phyloP scores from a whole-genome alignment of 306 rosid species.

The Fragaria iinumae region DNA sequence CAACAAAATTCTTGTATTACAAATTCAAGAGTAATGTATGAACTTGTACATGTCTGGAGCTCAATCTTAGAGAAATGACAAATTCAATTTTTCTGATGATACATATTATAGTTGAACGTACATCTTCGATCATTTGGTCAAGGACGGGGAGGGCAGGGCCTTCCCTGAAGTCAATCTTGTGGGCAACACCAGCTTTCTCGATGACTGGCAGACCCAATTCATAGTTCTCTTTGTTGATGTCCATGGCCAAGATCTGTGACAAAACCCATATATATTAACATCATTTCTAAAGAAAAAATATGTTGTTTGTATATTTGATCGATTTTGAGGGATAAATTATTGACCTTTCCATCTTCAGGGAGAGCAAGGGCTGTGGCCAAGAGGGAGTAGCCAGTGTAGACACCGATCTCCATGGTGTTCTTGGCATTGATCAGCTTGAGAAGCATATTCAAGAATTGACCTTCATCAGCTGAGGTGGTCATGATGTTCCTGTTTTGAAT shows the following conservation, averaged over 20 bases:
- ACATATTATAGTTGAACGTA: conserved; percentile 6
- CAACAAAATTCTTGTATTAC: background rate
- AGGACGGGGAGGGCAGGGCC: conserved; percentile 95
- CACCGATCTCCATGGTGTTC: conserved; percentile 96
- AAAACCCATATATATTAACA: background rate
- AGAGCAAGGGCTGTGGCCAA: conserved; percentile 93
- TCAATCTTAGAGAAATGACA: background rate
- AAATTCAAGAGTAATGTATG: background rate
- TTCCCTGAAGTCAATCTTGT: conserved; percentile 89
- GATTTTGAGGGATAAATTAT: background rate
- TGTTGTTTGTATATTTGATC: background rate
- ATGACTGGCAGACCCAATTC: conserved; percentile 79
- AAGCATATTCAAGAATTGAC: conserved; percentile 86
- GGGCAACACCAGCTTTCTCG: conserved; percentile 76
- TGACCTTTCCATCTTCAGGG: conserved; percentile 91
- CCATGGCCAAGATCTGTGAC: conserved; percentile 87
- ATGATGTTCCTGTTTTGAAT: conserved; percentile 69
- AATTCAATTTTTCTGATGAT: background rate
- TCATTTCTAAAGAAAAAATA: background rate
- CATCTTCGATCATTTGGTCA: conserved; percentile 65
- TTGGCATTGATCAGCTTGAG: conserved; percentile 88
- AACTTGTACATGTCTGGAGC: background rate
- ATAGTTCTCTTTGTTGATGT: conserved; percentile 78
- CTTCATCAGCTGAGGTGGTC: conserved; percentile 95
- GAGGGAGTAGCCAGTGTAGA: conserved; percentile 90